These are phyloP conservation scores for Smallanthus sonchifolius DNA, from an alignment of 129 eudicot species.

Conservation along the genomic window DNA sequence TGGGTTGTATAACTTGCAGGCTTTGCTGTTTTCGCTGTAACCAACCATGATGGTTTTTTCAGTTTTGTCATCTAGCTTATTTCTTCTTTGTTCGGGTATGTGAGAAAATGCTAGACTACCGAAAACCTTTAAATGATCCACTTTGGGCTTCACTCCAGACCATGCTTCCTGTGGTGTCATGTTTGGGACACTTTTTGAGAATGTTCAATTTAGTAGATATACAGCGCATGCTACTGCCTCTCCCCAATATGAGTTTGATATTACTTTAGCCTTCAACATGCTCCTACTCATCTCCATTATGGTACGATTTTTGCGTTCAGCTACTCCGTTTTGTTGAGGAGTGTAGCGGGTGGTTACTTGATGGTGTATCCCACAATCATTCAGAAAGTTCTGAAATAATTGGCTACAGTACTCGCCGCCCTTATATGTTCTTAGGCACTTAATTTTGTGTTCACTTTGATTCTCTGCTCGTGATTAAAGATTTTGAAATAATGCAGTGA, in stretches of 20 bases:
- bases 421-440: not conserved
- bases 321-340: not conserved
- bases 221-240: not conserved
- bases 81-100: not conserved
- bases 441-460: not conserved
- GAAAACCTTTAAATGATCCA: not conserved
- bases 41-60: too few species aligned
- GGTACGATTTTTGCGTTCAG: not conserved
- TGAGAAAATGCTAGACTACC: conserved; percentile 6
- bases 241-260: not conserved
- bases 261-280: not conserved
- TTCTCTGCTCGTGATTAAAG: not conserved
- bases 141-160: not conserved
- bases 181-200: not conserved
- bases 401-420: not conserved
- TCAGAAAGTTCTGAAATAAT: not conserved
- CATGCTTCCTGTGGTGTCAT: conserved; percentile 22
- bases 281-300: not conserved
- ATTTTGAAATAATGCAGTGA: not conserved
- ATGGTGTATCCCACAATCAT: not conserved
- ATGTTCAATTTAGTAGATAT: not conserved
- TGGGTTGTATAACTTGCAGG: not conserved
- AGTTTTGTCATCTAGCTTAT: too few species aligned
- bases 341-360: not conserved
- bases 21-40: too few species aligned